These are phyloP conservation scores for Marchantia polymorpha DNA, from an alignment of 225 moss, liverwort and hornwort genomes.

Conservation along the genomic window DNA sequence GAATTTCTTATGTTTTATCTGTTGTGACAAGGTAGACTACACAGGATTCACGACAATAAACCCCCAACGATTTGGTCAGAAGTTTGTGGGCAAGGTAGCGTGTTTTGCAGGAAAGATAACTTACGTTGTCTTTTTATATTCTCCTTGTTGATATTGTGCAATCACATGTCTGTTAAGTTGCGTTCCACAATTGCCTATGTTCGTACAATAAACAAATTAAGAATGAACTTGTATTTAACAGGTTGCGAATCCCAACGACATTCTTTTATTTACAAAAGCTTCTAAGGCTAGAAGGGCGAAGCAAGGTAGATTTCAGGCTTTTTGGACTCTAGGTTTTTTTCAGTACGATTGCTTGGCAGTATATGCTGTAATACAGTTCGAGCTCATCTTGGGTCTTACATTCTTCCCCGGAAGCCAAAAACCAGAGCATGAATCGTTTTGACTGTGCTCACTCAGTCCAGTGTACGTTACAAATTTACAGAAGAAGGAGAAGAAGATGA, in stretches of 20 bases:
- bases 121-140: not conserved
- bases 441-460: not conserved
- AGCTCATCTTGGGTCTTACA: not conserved
- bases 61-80: constrained; percentile 97
- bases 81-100: constrained; percentile 90
- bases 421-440: not conserved
- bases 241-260: constrained; percentile 99
- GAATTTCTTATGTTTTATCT: not conserved
- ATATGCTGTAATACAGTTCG: no score
- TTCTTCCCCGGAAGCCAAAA: not conserved
- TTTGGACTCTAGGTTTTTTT: not conserved
- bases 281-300: constrained; percentile 53
- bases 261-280: constrained; percentile 89
- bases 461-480: constrained; percentile 9
- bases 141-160: not conserved
- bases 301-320: constrained; percentile 42
- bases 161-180: not conserved
- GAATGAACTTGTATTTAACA: constrained; percentile 17
- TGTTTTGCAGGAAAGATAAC: not conserved
- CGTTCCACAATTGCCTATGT: not conserved
- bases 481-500: constrained; percentile 69
- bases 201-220: not conserved
- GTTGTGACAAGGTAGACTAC: constrained; percentile 75
- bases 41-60: constrained; percentile 97
- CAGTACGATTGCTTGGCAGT: not conserved